These are phyloP conservation scores for Paraleonurus japonicus DNA, from an alignment of 257 asterid species.

Conservation along the genomic window DNA sequence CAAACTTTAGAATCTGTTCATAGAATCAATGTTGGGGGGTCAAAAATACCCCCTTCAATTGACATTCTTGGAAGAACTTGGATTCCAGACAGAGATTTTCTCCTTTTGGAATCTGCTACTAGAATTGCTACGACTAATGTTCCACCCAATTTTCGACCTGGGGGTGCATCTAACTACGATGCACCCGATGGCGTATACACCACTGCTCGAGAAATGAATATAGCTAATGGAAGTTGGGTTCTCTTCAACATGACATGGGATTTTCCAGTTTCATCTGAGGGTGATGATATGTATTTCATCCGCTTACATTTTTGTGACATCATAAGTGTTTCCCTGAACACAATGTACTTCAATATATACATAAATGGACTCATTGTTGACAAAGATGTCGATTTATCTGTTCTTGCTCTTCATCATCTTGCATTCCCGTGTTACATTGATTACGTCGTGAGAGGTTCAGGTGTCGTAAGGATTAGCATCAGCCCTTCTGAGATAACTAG, in stretches of 20 bases:
- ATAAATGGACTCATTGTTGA: conserved; percentile 45
- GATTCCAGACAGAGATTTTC: conserved; percentile 61
- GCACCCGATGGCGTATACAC: conserved; percentile 65
- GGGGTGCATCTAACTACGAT: conserved; percentile 52
- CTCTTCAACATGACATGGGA: conserved; percentile 65
- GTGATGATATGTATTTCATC: conserved; percentile 19
- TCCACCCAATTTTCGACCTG: conserved; percentile 50
- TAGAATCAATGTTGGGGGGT: conserved; percentile 72
- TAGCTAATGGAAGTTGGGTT: conserved; percentile 37
- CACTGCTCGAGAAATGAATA: conserved; percentile 66
- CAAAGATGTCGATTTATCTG: conserved; percentile 56
- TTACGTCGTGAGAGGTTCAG: conserved; percentile 44
- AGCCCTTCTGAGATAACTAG: conserved; percentile 63
- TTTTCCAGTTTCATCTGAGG: conserved; percentile 41
- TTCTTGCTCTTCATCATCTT: conserved; percentile 41
- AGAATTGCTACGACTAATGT: conserved; percentile 35
- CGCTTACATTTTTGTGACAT: conserved; percentile 66
- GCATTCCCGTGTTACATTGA: conserved; percentile 62
- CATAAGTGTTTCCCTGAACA: conserved; percentile 44
- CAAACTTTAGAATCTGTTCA: conserved; percentile 57
- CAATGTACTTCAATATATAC: conserved; percentile 51
- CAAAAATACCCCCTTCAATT: conserved; percentile 51
- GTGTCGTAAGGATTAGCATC: conserved; percentile 41
- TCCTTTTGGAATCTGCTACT: conserved; percentile 56
- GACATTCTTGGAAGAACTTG: conserved; percentile 68